phyloP scores from a whole-genome alignment of 2,329 filamentous ascomycete species.

The Ophiostoma ips region DNA sequence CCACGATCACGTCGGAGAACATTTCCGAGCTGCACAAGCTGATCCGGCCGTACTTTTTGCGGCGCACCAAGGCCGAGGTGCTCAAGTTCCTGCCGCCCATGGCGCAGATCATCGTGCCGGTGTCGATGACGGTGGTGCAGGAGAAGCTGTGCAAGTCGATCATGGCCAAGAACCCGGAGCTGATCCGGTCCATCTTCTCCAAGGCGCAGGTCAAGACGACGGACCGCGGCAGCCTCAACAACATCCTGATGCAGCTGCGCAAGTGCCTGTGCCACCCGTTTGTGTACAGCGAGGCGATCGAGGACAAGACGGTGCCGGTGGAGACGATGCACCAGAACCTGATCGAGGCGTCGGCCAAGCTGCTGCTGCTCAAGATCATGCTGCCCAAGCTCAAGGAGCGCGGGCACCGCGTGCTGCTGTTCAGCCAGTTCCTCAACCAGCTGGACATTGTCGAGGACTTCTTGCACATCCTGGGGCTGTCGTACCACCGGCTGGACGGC shows the following conservation, averaged over 20 bases:
- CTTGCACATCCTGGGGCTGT: slow-evolving; percentile 56
- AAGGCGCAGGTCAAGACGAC: slow-evolving; percentile 49
- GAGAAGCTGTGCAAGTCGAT: slow-evolving; percentile 93
- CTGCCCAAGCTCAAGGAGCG: slow-evolving; percentile 73
- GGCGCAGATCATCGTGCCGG: slow-evolving; percentile 85
- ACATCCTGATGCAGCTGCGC: slow-evolving; percentile 87
- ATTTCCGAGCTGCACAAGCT: slow-evolving; percentile 67
- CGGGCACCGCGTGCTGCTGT: slow-evolving; percentile 84
- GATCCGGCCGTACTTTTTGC: slow-evolving; percentile 58
- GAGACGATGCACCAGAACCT: slow-evolving; percentile 61
- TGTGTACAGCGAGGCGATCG: slow-evolving; percentile 79
- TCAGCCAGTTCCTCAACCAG: slow-evolving; percentile 87
- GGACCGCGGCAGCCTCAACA: slow-evolving; percentile 74
- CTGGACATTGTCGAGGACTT: slow-evolving; percentile 90
- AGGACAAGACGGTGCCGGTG: slow-evolving; percentile 57
- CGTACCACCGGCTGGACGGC: slow-evolving; percentile 77
- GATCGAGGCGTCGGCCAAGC: slow-evolving; percentile 81
- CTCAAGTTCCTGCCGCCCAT: slow-evolving; percentile 85
- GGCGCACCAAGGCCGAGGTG: slow-evolving; percentile 79
- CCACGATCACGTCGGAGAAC: slow-evolving; percentile 69
- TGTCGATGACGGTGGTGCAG: slow-evolving; percentile 90
- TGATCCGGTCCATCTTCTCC: slow-evolving; percentile 78
- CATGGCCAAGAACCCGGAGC: slow-evolving; percentile 73
- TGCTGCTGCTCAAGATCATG: slow-evolving; percentile 71
- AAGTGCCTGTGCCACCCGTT: slow-evolving; percentile 96